A percentile compares a stretch with the other conserved stretches of the same genome.
Conservation (phyloP, 129 eudicot species). For the Flaveria robusta region DNA sequence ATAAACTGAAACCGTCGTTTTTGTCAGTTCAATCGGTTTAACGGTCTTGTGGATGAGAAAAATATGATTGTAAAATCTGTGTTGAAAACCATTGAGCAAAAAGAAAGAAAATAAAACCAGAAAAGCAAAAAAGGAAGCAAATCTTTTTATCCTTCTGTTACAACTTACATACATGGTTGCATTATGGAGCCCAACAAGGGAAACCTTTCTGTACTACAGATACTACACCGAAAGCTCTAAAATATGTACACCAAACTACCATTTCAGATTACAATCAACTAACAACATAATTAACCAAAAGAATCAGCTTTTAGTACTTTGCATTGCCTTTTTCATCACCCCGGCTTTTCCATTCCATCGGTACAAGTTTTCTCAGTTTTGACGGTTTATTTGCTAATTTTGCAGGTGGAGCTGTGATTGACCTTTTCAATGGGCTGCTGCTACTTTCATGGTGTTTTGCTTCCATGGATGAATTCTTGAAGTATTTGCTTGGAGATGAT, state of each 20-base stretch:
- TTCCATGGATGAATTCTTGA: conserved; percentile 42
- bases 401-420: conserved; percentile 48
- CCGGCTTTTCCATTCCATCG: conserved; percentile 58
- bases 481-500: conserved; percentile 52
- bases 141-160: conserved; percentile 7
- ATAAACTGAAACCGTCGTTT: no score
- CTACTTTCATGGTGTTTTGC: conserved; percentile 37
- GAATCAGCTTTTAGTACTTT: conserved; percentile 19
- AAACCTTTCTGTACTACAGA: conserved; percentile 34
- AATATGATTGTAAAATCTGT: not conserved
- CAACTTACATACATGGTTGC: conserved; percentile 11
- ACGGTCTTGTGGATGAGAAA: no score
- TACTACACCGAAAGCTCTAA: conserved; percentile 45
- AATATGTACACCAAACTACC: conserved; percentile 60
- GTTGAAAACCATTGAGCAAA: not conserved
- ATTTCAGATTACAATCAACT: conserved; percentile 19
- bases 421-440: conserved; percentile 45
- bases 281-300: conserved; percentile 41
- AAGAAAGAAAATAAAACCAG: not conserved
- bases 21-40: no score
- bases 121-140: conserved; percentile 26
- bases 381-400: conserved; percentile 51
- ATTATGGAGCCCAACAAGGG: conserved; percentile 37
- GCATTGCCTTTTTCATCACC: conserved; percentile 28
- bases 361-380: conserved; percentile 59